Conservation (phyloP, 352 stramenopile species). For the Globisporangium nunn region DNA sequence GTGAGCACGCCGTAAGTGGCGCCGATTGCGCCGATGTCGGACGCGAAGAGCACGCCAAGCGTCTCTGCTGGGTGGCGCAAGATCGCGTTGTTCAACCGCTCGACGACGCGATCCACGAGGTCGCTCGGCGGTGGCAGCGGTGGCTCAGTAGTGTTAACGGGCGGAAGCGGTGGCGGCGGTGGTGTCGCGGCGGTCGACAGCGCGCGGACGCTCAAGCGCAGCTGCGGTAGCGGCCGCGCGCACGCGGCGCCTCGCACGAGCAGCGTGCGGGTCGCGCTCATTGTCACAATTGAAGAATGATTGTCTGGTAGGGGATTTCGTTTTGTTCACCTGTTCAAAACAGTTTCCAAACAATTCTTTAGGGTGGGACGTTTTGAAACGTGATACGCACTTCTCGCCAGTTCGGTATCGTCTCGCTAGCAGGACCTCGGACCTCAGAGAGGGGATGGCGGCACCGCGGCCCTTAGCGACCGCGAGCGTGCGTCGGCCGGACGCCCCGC, state of each 20-base stretch:
- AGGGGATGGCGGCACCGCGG: constrained; percentile 2
- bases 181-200: neutral
- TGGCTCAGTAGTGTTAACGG: too few species aligned
- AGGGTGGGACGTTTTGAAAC: too few species aligned
- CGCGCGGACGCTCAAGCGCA: neutral
- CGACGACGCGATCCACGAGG: constrained; percentile 63
- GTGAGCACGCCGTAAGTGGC: constrained; percentile 72
- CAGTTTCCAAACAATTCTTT: too few species aligned
- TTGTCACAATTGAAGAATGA: neutral
- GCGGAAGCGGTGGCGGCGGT: neutral
- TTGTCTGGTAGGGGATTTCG: neutral
- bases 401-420: neutral
- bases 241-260: neutral
- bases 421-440: neutral
- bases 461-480: constrained; percentile 1
- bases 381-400: neutral
- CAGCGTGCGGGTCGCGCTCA: neutral
- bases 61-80: constrained; percentile 65
- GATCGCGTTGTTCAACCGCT: constrained; percentile 75
- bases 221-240: too few species aligned
- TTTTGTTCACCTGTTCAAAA: neutral
- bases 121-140: neutral
- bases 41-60: constrained; percentile 68
- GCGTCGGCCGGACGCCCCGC: constrained; percentile 2
- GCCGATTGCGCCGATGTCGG: constrained; percentile 75